A percentile compares a stretch with the other conserved stretches of the same genome.
phyloP scores from a whole-genome alignment of 129 eudicot genomes.

The Escallonia herrerae region DNA sequence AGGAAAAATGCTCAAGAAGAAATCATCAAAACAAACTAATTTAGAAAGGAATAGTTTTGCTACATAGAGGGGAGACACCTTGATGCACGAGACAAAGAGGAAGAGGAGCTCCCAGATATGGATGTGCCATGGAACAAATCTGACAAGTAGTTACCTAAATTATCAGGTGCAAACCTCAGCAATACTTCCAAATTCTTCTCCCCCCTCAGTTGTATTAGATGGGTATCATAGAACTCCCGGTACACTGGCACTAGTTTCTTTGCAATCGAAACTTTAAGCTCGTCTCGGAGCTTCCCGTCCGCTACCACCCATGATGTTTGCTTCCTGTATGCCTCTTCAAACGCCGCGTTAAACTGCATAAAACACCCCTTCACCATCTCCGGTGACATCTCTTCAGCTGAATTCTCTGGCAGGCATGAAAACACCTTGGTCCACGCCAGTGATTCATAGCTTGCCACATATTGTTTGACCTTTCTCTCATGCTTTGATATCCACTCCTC shows the following conservation, averaged over 20 bases:
- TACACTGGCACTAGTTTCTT: constrained; percentile 18
- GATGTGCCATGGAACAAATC: constrained; percentile 15
- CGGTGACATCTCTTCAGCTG: background rate
- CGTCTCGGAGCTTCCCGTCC: constrained; percentile 20
- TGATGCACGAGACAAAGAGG: background rate
- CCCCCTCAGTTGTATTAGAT: constrained; percentile 2
- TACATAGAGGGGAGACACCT: background rate
- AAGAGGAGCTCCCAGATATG: constrained; percentile 1
- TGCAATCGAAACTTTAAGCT: constrained; percentile 18
- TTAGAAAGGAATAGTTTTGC: too few relatives aligned
- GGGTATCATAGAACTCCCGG: constrained; percentile 8
- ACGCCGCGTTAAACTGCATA: constrained; percentile 11
- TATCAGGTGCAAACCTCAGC: constrained; percentile 20
- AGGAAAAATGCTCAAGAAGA: too few relatives aligned
- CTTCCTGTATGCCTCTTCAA: constrained; percentile 9
- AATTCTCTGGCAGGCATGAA: constrained; percentile 6
- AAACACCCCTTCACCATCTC: constrained; percentile 5
- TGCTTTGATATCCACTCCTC: constrained; percentile 18
- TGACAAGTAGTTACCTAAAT: constrained; percentile 25
- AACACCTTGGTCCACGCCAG: constrained; percentile 21
- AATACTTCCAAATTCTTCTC: constrained; percentile 11
- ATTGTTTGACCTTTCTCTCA: constrained; percentile 18
- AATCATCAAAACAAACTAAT: too few relatives aligned
- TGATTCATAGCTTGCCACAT: constrained; percentile 17
- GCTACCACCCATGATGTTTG: constrained; percentile 23